Percentiles rank a stretch among this genome's conserved stretches.
These are phyloP conservation scores for Nissolia schottii DNA, from an alignment of 306 rosid species.

Conservation along the genomic window DNA sequence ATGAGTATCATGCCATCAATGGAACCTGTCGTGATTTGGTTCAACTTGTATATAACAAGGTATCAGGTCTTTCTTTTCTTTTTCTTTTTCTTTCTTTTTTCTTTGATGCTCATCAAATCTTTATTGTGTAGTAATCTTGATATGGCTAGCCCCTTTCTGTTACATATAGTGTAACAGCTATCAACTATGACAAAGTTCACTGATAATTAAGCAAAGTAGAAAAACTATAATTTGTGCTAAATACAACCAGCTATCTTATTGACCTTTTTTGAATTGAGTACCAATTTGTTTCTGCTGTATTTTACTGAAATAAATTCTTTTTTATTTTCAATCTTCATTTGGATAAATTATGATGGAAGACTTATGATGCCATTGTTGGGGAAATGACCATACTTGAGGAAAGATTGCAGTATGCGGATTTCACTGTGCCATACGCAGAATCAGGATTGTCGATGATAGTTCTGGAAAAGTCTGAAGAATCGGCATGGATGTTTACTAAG, in stretches of 20 bases:
- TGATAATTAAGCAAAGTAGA: not conserved
- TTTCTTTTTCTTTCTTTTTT: no score
- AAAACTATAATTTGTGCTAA: not conserved
- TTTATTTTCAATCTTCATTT: not conserved
- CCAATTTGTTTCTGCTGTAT: not conserved
- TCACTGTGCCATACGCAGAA: no score
- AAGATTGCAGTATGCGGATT: conserved; percentile 43
- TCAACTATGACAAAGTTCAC: not conserved
- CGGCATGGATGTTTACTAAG: conserved; percentile 53
- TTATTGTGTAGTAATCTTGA: no score
- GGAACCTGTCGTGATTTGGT: conserved; percentile 46
- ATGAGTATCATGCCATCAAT: no score
- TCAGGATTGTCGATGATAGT: conserved; percentile 59
- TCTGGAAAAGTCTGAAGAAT: conserved; percentile 31
- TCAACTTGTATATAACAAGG: conserved; percentile 48
- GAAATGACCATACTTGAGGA: conserved; percentile 58
- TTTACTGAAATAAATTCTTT: no score
- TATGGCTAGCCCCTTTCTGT: not conserved
- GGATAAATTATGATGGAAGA: conserved; percentile 36
- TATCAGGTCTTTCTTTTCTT: conserved; percentile 12
- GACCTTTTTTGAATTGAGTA: not conserved
- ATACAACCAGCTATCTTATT: not conserved
- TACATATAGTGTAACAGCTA: not conserved
- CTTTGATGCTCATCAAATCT: no score
- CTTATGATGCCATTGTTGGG: conserved; percentile 55